Base-by-base conservation (phyloP, 805 yeast genomes). In the Candida anglica region DNA sequence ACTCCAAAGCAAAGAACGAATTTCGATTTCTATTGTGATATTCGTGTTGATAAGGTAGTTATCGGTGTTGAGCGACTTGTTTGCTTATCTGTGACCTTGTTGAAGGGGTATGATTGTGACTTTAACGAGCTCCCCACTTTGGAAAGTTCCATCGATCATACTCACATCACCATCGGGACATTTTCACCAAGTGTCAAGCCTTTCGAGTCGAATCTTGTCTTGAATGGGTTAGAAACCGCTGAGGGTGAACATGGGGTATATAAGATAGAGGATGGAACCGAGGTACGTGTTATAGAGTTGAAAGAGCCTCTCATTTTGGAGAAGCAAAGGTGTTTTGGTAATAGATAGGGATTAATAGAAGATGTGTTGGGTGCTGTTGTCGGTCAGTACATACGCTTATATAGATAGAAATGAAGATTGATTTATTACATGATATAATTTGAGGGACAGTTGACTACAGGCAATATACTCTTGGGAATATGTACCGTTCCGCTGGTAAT, bases 151-250 rank as follows among this genome's bases (percentile, higher is more conserved):
- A 53, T 43, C 31, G 22, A 34, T n/a, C 30, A 37, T 31, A 36
- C 42, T n/a, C 97, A 89, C 52, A 73, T 88, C 27, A 89, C 97
- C 0, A 49, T 86, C 10, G 95, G 89, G 0, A 74, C 86, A 0
- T 48, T 60, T 2, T 46, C 62, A 1, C 61, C 63, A 0, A 56
- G 57, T 0, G 63, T 72, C 3, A 62, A 56, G 33, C 79, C 93
- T 0, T 52, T 63, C 16, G 73, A 75, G 42, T 73, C 89, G 1
- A 79, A 80, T 40, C 42, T 18, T 3, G 28, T 36, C 6, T 32
- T 44, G n/a, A 16, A 15, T 7, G 32, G 28, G 19, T 18, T 41
- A 15, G 33, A 36, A 19, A 20, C 17, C 5, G 35, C 33, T 9
- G 35, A 7, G 15, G 17, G 19, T 3, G 23, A 6, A 6, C 9